Conservation (phyloP, 257 asterid genomes). For the Lithospermum erythrorhizon region DNA sequence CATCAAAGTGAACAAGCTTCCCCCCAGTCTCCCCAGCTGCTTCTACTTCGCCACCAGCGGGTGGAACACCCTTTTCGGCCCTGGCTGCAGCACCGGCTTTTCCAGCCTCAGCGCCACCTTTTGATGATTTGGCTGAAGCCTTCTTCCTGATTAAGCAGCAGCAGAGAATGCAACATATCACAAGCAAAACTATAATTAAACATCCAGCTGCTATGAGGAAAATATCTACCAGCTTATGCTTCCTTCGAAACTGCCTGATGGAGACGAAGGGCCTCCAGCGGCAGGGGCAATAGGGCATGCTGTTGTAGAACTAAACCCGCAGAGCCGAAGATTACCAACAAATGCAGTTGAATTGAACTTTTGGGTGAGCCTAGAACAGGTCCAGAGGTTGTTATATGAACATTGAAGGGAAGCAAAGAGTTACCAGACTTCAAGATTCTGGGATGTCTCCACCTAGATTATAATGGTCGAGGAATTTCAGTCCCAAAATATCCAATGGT, state of each 20-base stretch:
- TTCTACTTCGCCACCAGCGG: conserved; percentile 33
- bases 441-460: conserved; percentile 63
- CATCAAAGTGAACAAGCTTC: conserved; percentile 89
- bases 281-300: conserved; percentile 43
- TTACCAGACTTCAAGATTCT: conserved; percentile 39
- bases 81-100: conserved; percentile 11
- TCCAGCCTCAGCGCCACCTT: conserved; percentile 13
- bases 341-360: conserved; percentile 65
- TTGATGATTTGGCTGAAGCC: conserved; percentile 29
- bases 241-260: conserved; percentile 10
- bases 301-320: conserved; percentile 54
- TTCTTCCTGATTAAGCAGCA: conserved; percentile 57
- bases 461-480: conserved; percentile 53
- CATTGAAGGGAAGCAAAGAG: conserved; percentile 50
- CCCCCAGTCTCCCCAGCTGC: conserved; percentile 76
- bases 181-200: conserved; percentile 39
- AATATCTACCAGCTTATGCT: conserved; percentile 43
- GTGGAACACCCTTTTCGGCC: conserved; percentile 31
- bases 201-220: conserved; percentile 71
- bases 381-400: conserved; percentile 84
- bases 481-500: conserved; percentile 38
- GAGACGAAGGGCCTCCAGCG: conserved; percentile 20
- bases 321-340: conserved; percentile 56
- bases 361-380: conserved; percentile 39
- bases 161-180: conserved; percentile 50